Base-by-base conservation (phyloP, 192 early-diverging fungal genomes). In the Coemansia sp. region DNA sequence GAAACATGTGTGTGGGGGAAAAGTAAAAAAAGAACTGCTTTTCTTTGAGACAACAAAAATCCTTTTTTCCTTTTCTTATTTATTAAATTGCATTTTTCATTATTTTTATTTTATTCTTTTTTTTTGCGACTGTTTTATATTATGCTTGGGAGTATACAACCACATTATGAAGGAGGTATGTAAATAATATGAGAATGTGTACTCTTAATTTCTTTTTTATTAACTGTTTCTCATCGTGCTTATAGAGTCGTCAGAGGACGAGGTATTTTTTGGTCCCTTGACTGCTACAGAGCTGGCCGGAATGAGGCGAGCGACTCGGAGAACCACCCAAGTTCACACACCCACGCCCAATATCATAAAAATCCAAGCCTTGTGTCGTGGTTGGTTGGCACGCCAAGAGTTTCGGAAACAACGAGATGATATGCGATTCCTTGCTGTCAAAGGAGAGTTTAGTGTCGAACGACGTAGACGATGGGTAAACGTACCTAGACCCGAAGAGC, bases 231-330 rank as follows among this genome's bases (percentile, higher is more conserved):
- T 38, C 24, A 0, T 62, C 11, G 38, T 44, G 8, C 16, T 49
- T 47, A 3, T 27, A 13, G 33, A 31, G 18, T 20, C 47, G 47
- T 20, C 57, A 15, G 76, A 83, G 24, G 72, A 74, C 64, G 80
- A 83, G 47, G 75, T 78, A 31, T 83, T 83, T 53, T 83, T 83
- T 46, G 80, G 80, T 12, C 80, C 80, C 3, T 40, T 78, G 55
- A 55, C 66, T 10, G 66, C 55, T 2, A 44, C 40, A 1, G 80
- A 83, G 67, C 58, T 83, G 27, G n/a, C 60, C 0, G 55, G 36
- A 11, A 50, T 34, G 55, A 27, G 36, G 16, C 53, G 20, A 31
- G n/a, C 13, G n/a, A 63, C 41, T 24, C 27, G 52, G 31, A 22
- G 44, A 39, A 31, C 36, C 24, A 57, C 18, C 33, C n/a, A 72